A percentile compares a stretch with the other conserved stretches of the same genome.
Conservation (phyloP, 2,329 filamentous ascomycete species). For the Aspergillus pseudoterreus region DNA sequence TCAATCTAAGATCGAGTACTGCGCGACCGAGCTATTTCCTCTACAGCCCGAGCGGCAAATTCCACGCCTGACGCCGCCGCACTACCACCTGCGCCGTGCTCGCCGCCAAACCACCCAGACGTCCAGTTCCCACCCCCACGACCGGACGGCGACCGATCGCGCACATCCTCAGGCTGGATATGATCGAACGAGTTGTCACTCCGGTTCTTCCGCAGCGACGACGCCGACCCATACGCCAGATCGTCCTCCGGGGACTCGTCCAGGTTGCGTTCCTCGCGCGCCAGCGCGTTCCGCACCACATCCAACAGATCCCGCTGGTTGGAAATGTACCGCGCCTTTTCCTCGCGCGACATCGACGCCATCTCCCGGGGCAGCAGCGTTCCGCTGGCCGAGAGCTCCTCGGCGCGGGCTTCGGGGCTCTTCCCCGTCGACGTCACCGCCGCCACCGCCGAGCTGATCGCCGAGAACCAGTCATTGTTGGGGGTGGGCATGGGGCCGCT, state of each 20-base stretch:
- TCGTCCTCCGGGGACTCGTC: conserved; percentile 31
- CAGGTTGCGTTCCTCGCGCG: conserved; percentile 69
- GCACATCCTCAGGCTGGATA: conserved; percentile 68
- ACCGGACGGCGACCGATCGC: conserved; percentile 23
- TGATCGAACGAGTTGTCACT: conserved; percentile 89
- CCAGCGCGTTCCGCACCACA: conserved; percentile 71
- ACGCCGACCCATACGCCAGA: conserved; percentile 36
- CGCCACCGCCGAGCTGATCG: conserved; percentile 71
- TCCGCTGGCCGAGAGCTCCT: conserved; percentile 55
- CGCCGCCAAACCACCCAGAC: conserved; percentile 28
- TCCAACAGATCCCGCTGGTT: conserved; percentile 75
- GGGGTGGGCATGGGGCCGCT: conserved; percentile 40
- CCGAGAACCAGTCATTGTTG: conserved; percentile 68
- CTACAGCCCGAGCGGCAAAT: conserved; percentile 24
- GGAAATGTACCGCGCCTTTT: conserved; percentile 69
- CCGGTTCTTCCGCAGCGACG: conserved; percentile 67
- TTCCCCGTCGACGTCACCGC: conserved; percentile 50
- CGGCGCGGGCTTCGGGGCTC: conserved; percentile 38
- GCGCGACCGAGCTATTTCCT: conserved; percentile 21
- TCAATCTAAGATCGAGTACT: conserved; percentile 1
- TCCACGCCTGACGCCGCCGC: conserved; percentile 24
- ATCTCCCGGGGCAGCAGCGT: conserved; percentile 70
- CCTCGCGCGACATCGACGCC: conserved; percentile 55
- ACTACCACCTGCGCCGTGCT: not conserved
- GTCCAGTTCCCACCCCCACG: conserved; percentile 22